phyloP scores from a whole-genome alignment of 495 filamentous ascomycete genomes.

The Cercophora newfieldiana region DNA sequence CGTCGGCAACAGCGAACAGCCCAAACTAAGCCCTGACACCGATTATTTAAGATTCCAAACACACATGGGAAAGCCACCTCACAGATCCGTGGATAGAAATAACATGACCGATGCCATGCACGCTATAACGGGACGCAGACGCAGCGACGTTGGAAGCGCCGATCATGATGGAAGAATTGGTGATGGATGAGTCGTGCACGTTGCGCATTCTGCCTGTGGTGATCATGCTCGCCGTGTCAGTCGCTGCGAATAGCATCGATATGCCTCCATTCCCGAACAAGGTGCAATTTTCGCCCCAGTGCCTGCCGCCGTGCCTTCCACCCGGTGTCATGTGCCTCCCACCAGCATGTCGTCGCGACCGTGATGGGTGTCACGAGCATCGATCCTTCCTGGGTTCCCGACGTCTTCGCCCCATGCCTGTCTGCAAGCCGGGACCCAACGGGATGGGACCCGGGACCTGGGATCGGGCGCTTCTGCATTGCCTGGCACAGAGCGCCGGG shows the following conservation, averaged over 20 bases:
- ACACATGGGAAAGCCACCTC: background rate
- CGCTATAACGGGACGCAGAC: background rate
- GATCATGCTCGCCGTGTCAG: background rate
- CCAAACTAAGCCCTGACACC: background rate
- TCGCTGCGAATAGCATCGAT: background rate
- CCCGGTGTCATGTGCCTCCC: background rate
- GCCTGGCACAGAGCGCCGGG: background rate
- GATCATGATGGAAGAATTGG: too few species aligned
- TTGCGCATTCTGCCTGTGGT: too few species aligned
- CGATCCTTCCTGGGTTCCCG: background rate
- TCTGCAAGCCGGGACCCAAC: background rate
- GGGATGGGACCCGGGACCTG: background rate
- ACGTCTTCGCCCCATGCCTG: background rate
- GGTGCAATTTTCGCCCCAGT: background rate
- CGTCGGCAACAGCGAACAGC: background rate
- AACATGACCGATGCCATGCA: background rate
- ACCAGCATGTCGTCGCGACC: background rate
- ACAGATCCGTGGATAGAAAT: slow-evolving; percentile 6
- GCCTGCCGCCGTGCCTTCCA: background rate
- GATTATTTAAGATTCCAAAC: background rate
- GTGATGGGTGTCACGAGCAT: background rate
- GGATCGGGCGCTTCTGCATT: background rate
- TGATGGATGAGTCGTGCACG: too few species aligned
- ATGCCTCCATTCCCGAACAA: background rate
- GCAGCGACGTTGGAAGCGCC: background rate